Evolutionary conservation across 2,329 filamentous ascomycete genomes (phyloP), one percentile per base, ranked within the genome.

Genomic region (Diaporthe velutina): DNA sequence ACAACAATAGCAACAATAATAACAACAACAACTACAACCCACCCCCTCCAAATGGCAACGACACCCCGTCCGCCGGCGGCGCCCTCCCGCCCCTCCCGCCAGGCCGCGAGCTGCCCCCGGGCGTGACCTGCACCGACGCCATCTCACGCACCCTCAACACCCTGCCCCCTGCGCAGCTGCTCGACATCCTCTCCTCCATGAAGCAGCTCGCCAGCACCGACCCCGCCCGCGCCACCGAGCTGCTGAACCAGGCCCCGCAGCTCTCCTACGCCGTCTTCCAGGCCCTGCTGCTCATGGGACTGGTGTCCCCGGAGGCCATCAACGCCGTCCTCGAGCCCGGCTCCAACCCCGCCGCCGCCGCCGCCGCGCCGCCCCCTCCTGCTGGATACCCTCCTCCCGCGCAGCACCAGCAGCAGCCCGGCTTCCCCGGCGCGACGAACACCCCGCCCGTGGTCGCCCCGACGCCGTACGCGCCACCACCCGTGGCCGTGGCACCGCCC

Each of bases 251-350:
- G 85, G 95, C 96, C 1, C 97, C 97, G 0, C 97, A 99, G 84
- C 91, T 99, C 58, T 92, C 95, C 6, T 98, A 98, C 80, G 97
- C 97, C 74, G 93, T 98, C 78, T 98, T 98, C 85, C 96, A 98
- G 84, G 94, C 96, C 33, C 90, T 98, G 13, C 90, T 98, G 2
- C 91, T 98, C 50, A 97, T 98, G 91, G 95, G 95, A 60, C 91
- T 98, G 13, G 95, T 98, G 73, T 96, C 97, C 74, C 94, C 95
- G 19, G 92, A 93, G 79, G 92, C 95, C 4, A 92, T 98, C 72
- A 90, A 93, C 77, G 93, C 93, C 6, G 94, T 98, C 40, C 89
- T 98, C 71, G 94, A 97, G 80, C 85, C 87, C 6, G 82, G 82
- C 42, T 83, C 84, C 72, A 81, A 84, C 85, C 81, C 80, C 42